Evolutionary conservation across 2,329 filamentous ascomycete genomes (phyloP).

Genomic region (Ascochyta fabae): DNA sequence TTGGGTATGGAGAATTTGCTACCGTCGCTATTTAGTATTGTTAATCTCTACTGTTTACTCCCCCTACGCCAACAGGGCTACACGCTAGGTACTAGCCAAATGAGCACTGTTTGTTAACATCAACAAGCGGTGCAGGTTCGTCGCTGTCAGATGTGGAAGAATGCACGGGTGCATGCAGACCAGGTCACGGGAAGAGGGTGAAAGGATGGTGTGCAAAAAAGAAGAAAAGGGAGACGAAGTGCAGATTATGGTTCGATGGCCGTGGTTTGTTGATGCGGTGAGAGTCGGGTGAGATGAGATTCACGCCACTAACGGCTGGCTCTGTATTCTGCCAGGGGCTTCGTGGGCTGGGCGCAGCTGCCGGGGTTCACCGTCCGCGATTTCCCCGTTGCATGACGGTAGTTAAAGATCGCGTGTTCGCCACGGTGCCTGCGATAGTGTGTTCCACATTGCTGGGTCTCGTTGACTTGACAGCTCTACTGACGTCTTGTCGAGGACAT

Average conservation of each 20-base stretch:
- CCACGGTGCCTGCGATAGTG: conserved; percentile 17
- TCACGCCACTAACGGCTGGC: conserved; percentile 35
- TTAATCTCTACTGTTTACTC: conserved; percentile 5
- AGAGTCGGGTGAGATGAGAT: conserved; percentile 38
- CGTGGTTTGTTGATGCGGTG: conserved; percentile 14
- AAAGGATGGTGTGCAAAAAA: no score
- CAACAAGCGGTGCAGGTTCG: no score
- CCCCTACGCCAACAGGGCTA: neutral
- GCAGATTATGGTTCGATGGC: conserved; percentile 26
- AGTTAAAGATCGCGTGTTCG: conserved; percentile 36
- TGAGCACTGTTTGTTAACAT: no score
- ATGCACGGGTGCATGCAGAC: no score
- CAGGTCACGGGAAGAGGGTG: no score
- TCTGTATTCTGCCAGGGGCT: conserved; percentile 9
- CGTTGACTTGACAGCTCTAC: neutral
- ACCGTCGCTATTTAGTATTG: conserved; percentile 9
- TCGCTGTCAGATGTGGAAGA: neutral
- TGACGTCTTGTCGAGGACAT: neutral
- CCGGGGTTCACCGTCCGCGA: conserved; percentile 29
- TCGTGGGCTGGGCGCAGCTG: conserved; percentile 22
- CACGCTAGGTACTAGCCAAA: no score
- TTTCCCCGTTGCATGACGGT: conserved; percentile 16
- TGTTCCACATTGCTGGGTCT: neutral
- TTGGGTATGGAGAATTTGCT: neutral
- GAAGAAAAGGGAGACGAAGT: neutral